Conservation (phyloP, 345 rosid genomes). For the Eucalyptus virginea region DNA sequence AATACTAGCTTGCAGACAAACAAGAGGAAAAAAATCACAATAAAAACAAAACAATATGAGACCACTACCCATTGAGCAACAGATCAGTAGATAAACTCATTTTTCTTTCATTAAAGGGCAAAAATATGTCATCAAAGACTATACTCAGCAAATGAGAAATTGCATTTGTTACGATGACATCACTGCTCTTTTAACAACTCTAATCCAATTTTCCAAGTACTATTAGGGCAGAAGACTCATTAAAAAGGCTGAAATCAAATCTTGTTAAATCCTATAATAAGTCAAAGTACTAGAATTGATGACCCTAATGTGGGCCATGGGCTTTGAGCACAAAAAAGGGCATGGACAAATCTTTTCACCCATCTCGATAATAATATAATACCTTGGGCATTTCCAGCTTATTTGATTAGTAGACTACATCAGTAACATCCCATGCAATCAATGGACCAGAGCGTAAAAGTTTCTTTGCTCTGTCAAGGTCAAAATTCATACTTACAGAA, state of each 20-base stretch:
- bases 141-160: not conserved
- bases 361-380: not conserved
- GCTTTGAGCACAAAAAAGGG: not conserved
- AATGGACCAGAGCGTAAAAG: not conserved
- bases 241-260: not conserved
- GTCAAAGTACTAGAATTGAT: not conserved
- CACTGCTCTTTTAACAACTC: not conserved
- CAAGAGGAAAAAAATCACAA: not conserved
- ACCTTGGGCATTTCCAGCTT: not conserved
- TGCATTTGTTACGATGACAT: not conserved
- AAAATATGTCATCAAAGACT: not conserved
- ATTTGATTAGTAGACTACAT: not conserved
- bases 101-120: not conserved
- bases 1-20: not conserved
- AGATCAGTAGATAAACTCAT: not conserved
- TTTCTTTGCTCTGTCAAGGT: not conserved
- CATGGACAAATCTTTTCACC: not conserved
- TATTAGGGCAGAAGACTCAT: not conserved
- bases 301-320: not conserved
- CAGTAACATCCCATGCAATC: not conserved
- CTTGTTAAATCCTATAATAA: not conserved
- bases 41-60: not conserved
- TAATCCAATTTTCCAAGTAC: not conserved
- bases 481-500: not conserved
- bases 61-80: not conserved